Evolutionary conservation across 352 stramenopile genomes (phyloP), one percentile per base, ranked within the genome.

Genomic region (Blastocystis sp.): DNA sequence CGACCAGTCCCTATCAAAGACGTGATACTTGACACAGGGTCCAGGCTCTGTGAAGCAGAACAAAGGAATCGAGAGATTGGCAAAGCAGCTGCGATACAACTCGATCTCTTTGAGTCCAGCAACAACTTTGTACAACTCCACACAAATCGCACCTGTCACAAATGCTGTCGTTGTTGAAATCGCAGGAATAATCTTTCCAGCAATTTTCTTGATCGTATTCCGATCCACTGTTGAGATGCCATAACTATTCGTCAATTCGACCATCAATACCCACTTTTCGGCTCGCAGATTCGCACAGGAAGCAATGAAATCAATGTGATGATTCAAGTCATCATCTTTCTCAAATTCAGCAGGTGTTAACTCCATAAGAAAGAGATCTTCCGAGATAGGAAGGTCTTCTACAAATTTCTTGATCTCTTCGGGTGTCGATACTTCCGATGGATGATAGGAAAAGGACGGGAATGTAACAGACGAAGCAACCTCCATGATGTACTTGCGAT

Each of bases 181-280:
- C 18, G 98, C 98, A 11, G 98, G 98, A 88, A 99, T 99, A 91
- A 99, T 99, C 91, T 98, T 98, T 69, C 98, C 98, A n/a, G 98
- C 98, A 92, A 99, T 99, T 43, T 98, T 97, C 69, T 97, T 96
- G 41, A 96, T 98, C 75, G 97, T 95, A 92, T 99, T 96, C 91
- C 98, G 97, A 90, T 99, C 96, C 62, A 93, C 96, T 76, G 98
- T 97, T 18, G 94, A 95, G 79, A 99, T 99, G 62, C 94, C 95
- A 93, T 99, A 99, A 91, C 98, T 98, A 26, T 96, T 94, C 5
- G 96, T 96, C 24, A 89, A 45, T 53, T 16, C 34, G 20, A 41
- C 7, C 24, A 47, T 34, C 16, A 50, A 64, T 4, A 20, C 53
- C 37, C 76, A 91, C 34, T 79, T 82, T 30, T 91, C 34, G 54